A percentile compares a stretch with the other conserved stretches of the same genome.
Evolutionary conservation across 768 basidiomycete genomes (phyloP).

Genomic region (Glaciozyma martinii): DNA sequence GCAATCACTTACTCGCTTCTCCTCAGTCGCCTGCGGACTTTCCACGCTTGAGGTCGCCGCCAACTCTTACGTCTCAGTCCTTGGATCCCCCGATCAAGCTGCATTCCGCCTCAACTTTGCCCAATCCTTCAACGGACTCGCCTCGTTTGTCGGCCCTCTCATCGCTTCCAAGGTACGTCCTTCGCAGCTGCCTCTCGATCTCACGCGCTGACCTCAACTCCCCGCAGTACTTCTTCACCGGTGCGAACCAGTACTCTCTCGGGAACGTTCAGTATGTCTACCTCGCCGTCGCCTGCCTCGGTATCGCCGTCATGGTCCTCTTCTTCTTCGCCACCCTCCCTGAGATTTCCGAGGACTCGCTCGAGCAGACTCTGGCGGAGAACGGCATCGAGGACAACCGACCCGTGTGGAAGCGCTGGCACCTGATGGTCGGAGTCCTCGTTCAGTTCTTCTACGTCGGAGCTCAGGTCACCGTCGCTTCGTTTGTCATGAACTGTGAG

Average conservation of each 20-base stretch:
- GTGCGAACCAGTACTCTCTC: slow-evolving; percentile 19
- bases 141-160: slow-evolving; percentile 59
- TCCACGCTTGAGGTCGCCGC: slow-evolving; percentile 47
- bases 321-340: slow-evolving; percentile 34
- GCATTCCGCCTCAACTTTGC: slow-evolving; percentile 69
- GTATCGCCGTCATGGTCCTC: slow-evolving; percentile 29
- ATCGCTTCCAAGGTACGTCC: slow-evolving; percentile 50
- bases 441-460: slow-evolving; percentile 36
- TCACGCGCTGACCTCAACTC: neutral
- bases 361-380: neutral
- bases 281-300: slow-evolving; percentile 35
- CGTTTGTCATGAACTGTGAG: slow-evolving; percentile 32
- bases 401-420: slow-evolving; percentile 26
- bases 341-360: slow-evolving; percentile 33
- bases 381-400: slow-evolving; percentile 23
- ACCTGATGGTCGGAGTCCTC: slow-evolving; percentile 34
- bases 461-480: slow-evolving; percentile 38
- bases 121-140: slow-evolving; percentile 65
- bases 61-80: slow-evolving; percentile 41
- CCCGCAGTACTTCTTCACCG: slow-evolving; percentile 15
- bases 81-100: slow-evolving; percentile 60
- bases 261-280: slow-evolving; percentile 34
- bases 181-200: slow-evolving; percentile 57
- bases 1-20: neutral
- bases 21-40: slow-evolving; percentile 47